A percentile compares a stretch with the other conserved stretches of the same genome.
Evolutionary conservation across 2,329 filamentous ascomycete species (phyloP).

Genomic region (Stemphylium beticola): DNA sequence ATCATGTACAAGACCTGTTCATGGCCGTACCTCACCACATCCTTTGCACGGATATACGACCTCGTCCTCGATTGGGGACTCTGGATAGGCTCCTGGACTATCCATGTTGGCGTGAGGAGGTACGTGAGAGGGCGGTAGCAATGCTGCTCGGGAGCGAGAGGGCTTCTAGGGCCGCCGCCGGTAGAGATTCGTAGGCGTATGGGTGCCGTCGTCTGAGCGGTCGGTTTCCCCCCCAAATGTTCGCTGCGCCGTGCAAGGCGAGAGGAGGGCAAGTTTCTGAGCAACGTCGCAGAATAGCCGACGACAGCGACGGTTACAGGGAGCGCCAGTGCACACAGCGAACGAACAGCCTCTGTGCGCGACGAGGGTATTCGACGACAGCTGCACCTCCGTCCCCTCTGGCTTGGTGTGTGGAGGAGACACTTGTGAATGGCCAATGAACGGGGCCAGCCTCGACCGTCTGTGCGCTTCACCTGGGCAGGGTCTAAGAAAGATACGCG

Average conservation of each 20-base stretch:
- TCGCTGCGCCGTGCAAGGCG: background rate
- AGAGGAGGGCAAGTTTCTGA: background rate
- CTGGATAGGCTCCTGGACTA: constrained; percentile 61
- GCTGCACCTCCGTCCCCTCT: constrained; percentile 6
- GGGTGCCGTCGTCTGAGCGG: constrained; percentile 9
- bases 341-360: constrained; percentile 18
- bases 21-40: constrained; percentile 52
- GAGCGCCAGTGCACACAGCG: constrained; percentile 9
- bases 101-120: constrained; percentile 53
- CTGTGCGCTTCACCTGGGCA: constrained; percentile 5
- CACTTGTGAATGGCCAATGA: constrained; percentile 9
- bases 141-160: constrained; percentile 4
- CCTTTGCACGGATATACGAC: constrained; percentile 71
- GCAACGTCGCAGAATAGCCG: constrained; percentile 3
- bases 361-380: constrained; percentile 9
- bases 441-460: background rate
- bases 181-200: background rate
- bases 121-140: constrained; percentile 3
- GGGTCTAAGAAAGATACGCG: constrained; percentile 13
- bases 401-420: constrained; percentile 14
- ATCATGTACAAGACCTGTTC: constrained; percentile 8
- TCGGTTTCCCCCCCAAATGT: background rate
- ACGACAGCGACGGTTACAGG: constrained; percentile 1
- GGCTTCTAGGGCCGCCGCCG: constrained; percentile 1
- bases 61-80: constrained; percentile 55